Conservation (phyloP, 495 filamentous ascomycete genomes). For the Aspergillus incahuasiensis region DNA sequence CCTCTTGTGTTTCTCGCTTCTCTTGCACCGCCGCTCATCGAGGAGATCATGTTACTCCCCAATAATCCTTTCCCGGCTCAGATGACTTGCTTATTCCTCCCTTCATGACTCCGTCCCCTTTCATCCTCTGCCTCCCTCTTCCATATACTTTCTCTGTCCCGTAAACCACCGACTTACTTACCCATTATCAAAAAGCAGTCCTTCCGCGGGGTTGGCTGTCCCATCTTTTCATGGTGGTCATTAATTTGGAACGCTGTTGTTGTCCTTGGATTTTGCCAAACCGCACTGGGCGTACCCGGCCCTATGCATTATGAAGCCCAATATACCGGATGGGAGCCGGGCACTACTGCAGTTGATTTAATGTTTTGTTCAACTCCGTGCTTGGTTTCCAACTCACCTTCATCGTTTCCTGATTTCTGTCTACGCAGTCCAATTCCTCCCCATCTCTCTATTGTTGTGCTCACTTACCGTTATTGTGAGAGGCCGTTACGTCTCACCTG, state of each 20-base stretch:
- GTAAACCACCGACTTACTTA: background rate
- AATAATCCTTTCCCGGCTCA: slow-evolving; percentile 7
- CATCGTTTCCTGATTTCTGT: background rate
- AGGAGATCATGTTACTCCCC: slow-evolving; percentile 11
- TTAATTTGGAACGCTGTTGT: too few relatives aligned
- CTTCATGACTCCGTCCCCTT: background rate
- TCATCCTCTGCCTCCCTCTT: background rate
- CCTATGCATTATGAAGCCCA: background rate
- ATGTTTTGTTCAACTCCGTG: background rate
- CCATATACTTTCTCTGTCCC: background rate
- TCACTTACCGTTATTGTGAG: background rate
- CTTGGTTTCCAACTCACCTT: background rate
- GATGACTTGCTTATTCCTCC: slow-evolving; percentile 12
- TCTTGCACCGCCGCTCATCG: slow-evolving; percentile 14
- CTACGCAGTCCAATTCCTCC: background rate
- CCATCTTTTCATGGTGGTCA: background rate
- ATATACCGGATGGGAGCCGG: background rate
- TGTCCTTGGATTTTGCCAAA: too few relatives aligned
- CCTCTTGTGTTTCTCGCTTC: slow-evolving; percentile 17
- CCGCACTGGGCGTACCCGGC: background rate
- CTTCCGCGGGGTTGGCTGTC: background rate
- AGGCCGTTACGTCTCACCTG: background rate
- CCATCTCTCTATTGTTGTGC: background rate
- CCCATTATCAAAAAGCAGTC: background rate
- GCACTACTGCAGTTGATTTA: background rate